phyloP scores from a whole-genome alignment of 768 basidiomycete species.

The Leccinum arenicola region DNA sequence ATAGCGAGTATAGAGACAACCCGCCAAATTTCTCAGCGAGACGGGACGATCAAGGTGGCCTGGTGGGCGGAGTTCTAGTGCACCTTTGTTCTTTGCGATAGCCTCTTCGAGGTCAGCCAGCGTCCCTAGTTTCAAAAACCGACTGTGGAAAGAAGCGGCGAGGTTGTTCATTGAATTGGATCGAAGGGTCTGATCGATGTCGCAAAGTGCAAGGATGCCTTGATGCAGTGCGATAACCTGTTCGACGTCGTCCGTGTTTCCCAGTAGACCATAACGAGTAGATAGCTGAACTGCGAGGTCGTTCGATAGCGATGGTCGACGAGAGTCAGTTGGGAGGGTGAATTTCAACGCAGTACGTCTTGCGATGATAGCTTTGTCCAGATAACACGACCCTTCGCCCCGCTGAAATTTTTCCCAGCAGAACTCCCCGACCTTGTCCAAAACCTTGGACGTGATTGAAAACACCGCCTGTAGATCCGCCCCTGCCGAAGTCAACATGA shows the following conservation, averaged over 20 bases:
- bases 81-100: background rate
- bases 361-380: conserved; percentile 22
- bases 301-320: background rate
- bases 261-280: background rate
- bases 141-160: background rate
- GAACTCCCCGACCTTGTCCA: background rate
- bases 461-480: background rate
- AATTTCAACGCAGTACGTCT: conserved; percentile 1
- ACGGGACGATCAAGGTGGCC: background rate
- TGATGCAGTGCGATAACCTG: background rate
- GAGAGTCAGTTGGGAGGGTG: background rate
- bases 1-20: background rate
- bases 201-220: background rate
- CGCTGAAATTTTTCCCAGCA: background rate
- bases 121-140: background rate
- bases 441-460: background rate
- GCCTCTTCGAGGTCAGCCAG: background rate
- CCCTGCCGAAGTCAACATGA: background rate
- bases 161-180: background rate
- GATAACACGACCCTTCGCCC: background rate
- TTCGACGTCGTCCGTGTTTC: background rate
- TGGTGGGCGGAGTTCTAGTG: background rate
- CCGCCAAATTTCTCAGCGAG: conserved; percentile 1
- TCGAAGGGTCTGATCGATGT: background rate
- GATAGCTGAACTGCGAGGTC: background rate